Base-by-base conservation (phyloP, 176 grass and related monocot species). In the Oropetium thomaeum region DNA sequence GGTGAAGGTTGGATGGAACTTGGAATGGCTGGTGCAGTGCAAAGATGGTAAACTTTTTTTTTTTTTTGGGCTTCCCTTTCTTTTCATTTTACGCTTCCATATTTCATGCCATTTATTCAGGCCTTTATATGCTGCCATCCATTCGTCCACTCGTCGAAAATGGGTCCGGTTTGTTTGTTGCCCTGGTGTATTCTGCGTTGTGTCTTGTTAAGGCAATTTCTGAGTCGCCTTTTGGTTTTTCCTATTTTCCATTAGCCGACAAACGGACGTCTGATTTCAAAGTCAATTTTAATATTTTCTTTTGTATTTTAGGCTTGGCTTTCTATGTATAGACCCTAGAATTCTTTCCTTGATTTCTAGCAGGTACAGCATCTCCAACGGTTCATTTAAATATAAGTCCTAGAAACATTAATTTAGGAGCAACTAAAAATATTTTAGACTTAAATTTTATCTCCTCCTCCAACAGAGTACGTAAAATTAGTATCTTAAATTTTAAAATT, bases 31-130 rank as follows among this genome's bases (percentile, higher is more conserved):
- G 57, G 66, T 66, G 66, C 31, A 66, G 73, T 78, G 79, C 85
- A 83, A 87, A 87, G 74, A 78, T 87, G 79, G 83, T 39, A 86
- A 82, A 25, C 63, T 59, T 65, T 85, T 80, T 38, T 53, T 69
- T 5, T 1, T 70, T 32, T 52, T 66, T 3, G 0, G 20, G 12
- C 3, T 5, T 32, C 7, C 2, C 10, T 67, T 71, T 65, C 47
- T 75, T 78, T 72, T 69, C 58, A 22, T 75, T 81, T 51, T 65
- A 80, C 69, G 86, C 70, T 51, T 80, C 40, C 32, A 41, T 64
- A 15, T 75, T 33, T 62, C 65, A 20, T 80, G 55, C 68, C 76
- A 80, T 88, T 80, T 85, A 88, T 85, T 78, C 69, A 38, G 55
- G 8, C 14, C 30, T 23, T 67, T 65, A 41, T 48, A 71, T 14